A percentile compares a stretch with the other conserved stretches of the same genome.
Evolutionary conservation across 176 grass and related monocot species (phyloP).

Genomic region (Phoenix roebelenii): DNA sequence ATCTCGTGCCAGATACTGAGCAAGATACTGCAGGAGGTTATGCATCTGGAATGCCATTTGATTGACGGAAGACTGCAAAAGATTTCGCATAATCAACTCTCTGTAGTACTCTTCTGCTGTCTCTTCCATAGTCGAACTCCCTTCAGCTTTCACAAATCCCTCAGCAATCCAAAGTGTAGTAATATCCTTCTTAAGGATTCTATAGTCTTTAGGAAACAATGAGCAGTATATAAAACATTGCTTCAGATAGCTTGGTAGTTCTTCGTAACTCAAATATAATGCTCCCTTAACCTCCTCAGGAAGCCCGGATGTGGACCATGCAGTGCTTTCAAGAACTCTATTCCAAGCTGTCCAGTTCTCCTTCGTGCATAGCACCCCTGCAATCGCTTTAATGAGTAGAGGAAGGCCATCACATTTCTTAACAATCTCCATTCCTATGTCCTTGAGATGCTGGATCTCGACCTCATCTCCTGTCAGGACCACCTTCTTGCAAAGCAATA

Average conservation of each 20-base stretch:
- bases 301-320: conserved; percentile 41
- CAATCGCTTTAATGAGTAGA: neutral
- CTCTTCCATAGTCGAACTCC: conserved; percentile 1
- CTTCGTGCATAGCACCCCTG: conserved; percentile 35
- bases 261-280: neutral
- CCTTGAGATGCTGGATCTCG: conserved; percentile 16
- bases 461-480: neutral
- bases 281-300: conserved; percentile 30
- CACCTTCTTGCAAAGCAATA: conserved; percentile 31
- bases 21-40: conserved; percentile 35
- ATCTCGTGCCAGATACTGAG: conserved; percentile 32
- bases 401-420: too few species aligned
- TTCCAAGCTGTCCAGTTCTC: conserved; percentile 22
- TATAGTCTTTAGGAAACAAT: conserved; percentile 30
- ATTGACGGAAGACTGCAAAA: conserved; percentile 27
- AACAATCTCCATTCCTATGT: neutral
- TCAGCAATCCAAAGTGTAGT: conserved; percentile 44
- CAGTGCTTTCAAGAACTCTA: conserved; percentile 22
- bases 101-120: too few species aligned
- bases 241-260: conserved; percentile 55
- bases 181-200: too few species aligned
- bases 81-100: conserved; percentile 26
- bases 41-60: conserved; percentile 40
- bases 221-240: conserved; percentile 74
- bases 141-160: conserved; percentile 38